Percentiles rank a stretch among this genome's conserved stretches.
Evolutionary conservation across 1,139 yeast species (phyloP).

Genomic region (Yamadazyma conglobata): DNA sequence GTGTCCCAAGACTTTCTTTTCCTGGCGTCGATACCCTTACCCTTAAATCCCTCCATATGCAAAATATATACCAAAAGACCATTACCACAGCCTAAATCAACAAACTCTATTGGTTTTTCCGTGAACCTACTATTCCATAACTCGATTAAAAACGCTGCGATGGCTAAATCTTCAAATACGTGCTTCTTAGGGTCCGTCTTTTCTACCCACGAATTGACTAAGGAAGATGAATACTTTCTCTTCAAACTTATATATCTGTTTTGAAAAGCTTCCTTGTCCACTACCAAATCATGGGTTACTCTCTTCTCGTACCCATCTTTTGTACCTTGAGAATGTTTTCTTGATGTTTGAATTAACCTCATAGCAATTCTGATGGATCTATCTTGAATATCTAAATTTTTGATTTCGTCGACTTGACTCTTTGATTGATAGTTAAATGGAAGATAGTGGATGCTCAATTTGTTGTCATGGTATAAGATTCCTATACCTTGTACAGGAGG

Average conservation of each 20-base stretch:
- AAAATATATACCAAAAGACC: constrained; percentile 80
- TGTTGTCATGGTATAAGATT: constrained; percentile 47
- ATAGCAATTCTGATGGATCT: constrained; percentile 79
- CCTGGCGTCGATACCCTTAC: constrained; percentile 88
- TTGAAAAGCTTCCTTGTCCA: constrained; percentile 79
- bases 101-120: constrained; percentile 55
- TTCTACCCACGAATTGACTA: constrained; percentile 88
- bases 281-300: constrained; percentile 84
- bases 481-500: constrained; percentile 87
- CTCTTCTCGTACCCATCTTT: constrained; percentile 83
- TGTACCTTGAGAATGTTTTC: constrained; percentile 80
- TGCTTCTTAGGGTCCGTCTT: constrained; percentile 93
- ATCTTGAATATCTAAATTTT: constrained; percentile 42
- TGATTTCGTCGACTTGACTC: constrained; percentile 22
- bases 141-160: constrained; percentile 92
- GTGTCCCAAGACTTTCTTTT: constrained; percentile 82
- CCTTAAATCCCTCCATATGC: constrained; percentile 73
- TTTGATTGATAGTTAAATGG: constrained; percentile 47
- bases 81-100: constrained; percentile 95
- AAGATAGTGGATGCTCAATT: constrained; percentile 77
- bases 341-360: constrained; percentile 72
- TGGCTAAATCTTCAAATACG: constrained; percentile 93
- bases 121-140: constrained; percentile 68
- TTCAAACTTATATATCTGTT: constrained; percentile 77
- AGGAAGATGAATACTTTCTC: constrained; percentile 69